Evolutionary conservation across 345 rosid genomes (phyloP).

Genomic region (Hibiscus trionum): DNA sequence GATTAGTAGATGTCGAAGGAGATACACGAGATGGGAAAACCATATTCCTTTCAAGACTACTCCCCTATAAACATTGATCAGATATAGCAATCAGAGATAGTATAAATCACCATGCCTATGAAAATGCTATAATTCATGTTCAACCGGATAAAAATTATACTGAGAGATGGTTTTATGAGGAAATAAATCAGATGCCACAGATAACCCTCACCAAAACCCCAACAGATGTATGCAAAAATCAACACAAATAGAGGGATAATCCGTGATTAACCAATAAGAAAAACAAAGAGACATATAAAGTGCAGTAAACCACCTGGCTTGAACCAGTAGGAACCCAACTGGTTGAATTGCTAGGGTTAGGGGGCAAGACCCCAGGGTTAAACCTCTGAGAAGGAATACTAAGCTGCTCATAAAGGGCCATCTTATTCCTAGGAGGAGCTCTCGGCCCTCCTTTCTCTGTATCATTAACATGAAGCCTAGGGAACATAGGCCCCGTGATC

Average conservation of each 20-base stretch:
- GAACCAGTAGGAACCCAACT: slow-evolving; percentile 38
- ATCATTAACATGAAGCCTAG: slow-evolving; percentile 88
- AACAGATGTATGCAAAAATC: not conserved
- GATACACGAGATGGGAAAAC: slow-evolving; percentile 26
- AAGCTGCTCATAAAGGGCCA: slow-evolving; percentile 96
- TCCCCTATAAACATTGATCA: slow-evolving; percentile 30
- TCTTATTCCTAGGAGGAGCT: slow-evolving; percentile 91
- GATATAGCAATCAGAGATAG: not conserved
- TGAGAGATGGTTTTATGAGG: not conserved
- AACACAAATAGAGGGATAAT: not conserved
- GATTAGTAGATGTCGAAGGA: slow-evolving; percentile 26
- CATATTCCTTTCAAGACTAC: slow-evolving; percentile 34
- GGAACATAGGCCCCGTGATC: slow-evolving; percentile 73
- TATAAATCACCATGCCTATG: not conserved
- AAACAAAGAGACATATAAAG: not conserved
- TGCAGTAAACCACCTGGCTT: slow-evolving; percentile 26
- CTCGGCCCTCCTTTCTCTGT: slow-evolving; percentile 36
- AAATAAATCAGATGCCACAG: too few species aligned
- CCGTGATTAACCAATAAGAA: not conserved
- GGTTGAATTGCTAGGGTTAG: slow-evolving; percentile 20
- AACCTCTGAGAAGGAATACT: slow-evolving; percentile 79
- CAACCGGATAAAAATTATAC: not conserved
- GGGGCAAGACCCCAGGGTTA: slow-evolving; percentile 31
- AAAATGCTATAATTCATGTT: not conserved
- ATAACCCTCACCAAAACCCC: not conserved